These are phyloP conservation scores for Mortierella sp. DNA, from an alignment of 371 early-diverging fungal genomes.

Conservation along the genomic window DNA sequence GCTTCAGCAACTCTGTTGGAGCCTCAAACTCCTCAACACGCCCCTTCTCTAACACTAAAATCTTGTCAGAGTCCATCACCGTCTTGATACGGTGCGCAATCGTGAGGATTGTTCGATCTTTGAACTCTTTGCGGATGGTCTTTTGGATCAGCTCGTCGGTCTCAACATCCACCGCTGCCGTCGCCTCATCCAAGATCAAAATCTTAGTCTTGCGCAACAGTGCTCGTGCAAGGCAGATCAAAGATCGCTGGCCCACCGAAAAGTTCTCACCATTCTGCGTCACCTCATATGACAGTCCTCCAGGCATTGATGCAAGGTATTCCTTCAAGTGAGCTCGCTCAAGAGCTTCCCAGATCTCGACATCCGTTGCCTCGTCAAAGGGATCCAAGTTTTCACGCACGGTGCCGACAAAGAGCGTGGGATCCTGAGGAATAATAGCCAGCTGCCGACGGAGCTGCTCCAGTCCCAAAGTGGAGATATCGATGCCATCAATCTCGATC, in stretches of 20 bases:
- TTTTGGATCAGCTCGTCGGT: slow-evolving; percentile 88
- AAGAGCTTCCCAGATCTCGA: slow-evolving; percentile 71
- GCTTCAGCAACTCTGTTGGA: slow-evolving; percentile 39
- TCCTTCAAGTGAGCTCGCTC: slow-evolving; percentile 53
- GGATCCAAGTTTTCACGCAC: slow-evolving; percentile 72
- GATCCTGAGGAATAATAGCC: slow-evolving; percentile 77
- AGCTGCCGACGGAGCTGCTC: slow-evolving; percentile 65
- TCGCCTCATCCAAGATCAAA: slow-evolving; percentile 95
- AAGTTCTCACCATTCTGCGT: slow-evolving; percentile 64
- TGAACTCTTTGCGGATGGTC: slow-evolving; percentile 77
- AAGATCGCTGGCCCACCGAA: slow-evolving; percentile 73
- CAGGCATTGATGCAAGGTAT: not conserved
- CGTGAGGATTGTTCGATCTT: slow-evolving; percentile 70
- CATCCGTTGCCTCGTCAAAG: slow-evolving; percentile 61
- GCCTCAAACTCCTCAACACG: slow-evolving; percentile 53
- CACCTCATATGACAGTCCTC: slow-evolving; percentile 57
- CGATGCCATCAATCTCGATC: slow-evolving; percentile 71
- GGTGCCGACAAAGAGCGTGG: slow-evolving; percentile 67
- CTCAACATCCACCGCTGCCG: slow-evolving; percentile 89
- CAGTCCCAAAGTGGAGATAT: slow-evolving; percentile 67
- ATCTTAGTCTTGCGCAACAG: slow-evolving; percentile 82
- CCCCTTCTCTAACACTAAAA: slow-evolving; percentile 56
- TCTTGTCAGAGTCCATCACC: slow-evolving; percentile 53
- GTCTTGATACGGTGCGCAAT: slow-evolving; percentile 76
- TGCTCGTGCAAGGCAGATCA: slow-evolving; percentile 72